These are phyloP conservation scores for Bisporella sp. DNA, from an alignment of 2,329 filamentous ascomycete species.

Conservation along the genomic window DNA sequence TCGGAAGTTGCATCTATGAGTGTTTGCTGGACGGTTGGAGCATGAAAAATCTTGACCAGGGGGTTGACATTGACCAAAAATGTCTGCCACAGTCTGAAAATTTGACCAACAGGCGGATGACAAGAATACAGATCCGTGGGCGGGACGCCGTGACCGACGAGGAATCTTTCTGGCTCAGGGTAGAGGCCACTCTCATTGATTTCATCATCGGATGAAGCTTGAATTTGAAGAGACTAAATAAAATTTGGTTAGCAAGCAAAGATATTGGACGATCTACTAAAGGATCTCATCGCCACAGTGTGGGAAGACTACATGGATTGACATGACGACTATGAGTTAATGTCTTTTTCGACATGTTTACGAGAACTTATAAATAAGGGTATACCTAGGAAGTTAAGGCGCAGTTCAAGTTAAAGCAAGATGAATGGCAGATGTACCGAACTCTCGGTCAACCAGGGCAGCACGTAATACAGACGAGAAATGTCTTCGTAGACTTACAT, in stretches of 20 bases:
- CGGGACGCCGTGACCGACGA: conserved; percentile 40
- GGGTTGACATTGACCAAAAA: conserved; percentile 26
- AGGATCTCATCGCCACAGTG: no score
- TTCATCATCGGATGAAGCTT: conserved; percentile 24
- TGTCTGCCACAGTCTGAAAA: conserved; percentile 60
- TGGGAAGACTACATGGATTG: no score
- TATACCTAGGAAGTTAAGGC: no score
- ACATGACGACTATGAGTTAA: conserved; percentile 15
- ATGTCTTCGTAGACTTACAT: no score
- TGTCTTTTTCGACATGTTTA: no score
- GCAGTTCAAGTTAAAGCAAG: no score
- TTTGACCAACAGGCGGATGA: conserved; percentile 52
- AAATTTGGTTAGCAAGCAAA: no score
- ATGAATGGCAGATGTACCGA: no score
- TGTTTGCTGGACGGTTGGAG: conserved; percentile 37
- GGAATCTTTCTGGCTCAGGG: conserved; percentile 29
- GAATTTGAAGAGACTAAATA: conserved; percentile 14
- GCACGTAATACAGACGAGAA: no score
- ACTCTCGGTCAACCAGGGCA: no score
- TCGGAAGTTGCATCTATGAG: conserved; percentile 1
- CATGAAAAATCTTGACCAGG: conserved; percentile 59
- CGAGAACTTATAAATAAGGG: no score
- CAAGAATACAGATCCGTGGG: conserved; percentile 37
- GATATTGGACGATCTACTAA: no score
- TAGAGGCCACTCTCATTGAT: conserved; percentile 20